Conservation (phyloP, 2,329 filamentous ascomycete species). For the Helotiales sp. region DNA sequence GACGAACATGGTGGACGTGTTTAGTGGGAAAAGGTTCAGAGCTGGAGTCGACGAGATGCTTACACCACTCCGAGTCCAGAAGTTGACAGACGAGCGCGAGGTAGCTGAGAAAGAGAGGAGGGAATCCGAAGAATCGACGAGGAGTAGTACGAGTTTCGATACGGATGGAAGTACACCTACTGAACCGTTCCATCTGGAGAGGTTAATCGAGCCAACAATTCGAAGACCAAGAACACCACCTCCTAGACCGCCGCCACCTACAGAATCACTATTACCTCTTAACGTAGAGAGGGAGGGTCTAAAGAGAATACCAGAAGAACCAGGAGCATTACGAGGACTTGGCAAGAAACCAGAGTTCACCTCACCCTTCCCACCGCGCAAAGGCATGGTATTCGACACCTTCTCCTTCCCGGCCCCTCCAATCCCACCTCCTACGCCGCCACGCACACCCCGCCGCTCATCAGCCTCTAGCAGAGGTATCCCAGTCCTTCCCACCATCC, state of each 20-base stretch:
- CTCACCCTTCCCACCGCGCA: not conserved
- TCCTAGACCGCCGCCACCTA: conserved; percentile 10
- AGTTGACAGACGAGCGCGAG: conserved; percentile 26
- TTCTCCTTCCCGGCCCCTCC: conserved; percentile 34
- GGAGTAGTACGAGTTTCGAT: not conserved
- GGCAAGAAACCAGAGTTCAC: not conserved
- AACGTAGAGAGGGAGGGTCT: too few species aligned
- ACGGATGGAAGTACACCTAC: conserved; percentile 41
- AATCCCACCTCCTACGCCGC: conserved; percentile 30
- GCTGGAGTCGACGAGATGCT: conserved; percentile 61
- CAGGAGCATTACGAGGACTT: not conserved
- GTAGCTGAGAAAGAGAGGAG: conserved; percentile 20
- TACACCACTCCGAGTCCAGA: conserved; percentile 51
- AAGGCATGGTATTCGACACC: conserved; percentile 24
- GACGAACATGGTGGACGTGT: conserved; percentile 57
- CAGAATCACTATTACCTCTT: too few species aligned
- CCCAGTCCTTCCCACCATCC: conserved; percentile 42
- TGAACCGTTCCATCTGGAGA: conserved; percentile 52
- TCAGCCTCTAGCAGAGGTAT: conserved; percentile 15
- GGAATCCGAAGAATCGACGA: conserved; percentile 19
- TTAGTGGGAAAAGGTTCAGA: conserved; percentile 55
- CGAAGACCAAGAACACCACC: conserved; percentile 20
- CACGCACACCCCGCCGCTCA: conserved; percentile 25
- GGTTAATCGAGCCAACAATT: conserved; percentile 42
- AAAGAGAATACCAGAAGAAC: not conserved